These are phyloP conservation scores for Rhizopus microsporus DNA, from an alignment of 371 early-diverging fungal genomes.

Conservation along the genomic window DNA sequence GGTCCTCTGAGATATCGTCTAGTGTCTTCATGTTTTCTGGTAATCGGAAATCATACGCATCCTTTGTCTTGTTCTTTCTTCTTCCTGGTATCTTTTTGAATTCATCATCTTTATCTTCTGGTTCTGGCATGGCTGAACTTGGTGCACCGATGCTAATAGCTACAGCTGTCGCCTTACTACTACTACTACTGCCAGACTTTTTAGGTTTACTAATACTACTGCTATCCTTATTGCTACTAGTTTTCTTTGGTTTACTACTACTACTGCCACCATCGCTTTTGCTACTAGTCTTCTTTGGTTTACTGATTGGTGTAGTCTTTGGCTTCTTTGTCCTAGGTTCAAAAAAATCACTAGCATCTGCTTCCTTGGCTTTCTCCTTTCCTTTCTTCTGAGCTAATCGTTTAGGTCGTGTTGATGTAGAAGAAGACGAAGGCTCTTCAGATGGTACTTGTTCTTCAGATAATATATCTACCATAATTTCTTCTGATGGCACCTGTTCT, in stretches of 20 bases:
- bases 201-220: background rate
- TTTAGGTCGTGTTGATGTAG: background rate
- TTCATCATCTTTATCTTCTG: background rate
- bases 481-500: background rate
- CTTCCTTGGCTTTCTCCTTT: background rate
- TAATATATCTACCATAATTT: too few species aligned
- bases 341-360: background rate
- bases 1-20: slow-evolving; percentile 47
- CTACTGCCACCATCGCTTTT: background rate
- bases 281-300: background rate
- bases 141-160: slow-evolving; percentile 15
- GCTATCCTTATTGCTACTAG: too few species aligned
- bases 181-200: background rate
- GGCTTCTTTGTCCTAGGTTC: background rate
- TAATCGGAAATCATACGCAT: slow-evolving; percentile 7
- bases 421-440: background rate
- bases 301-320: background rate
- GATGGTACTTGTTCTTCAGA: background rate
- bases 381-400: background rate
- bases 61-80: background rate
- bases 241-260: background rate
- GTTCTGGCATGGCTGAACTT: background rate
- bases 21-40: slow-evolving; percentile 32
- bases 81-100: background rate
- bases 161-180: slow-evolving; percentile 2